Conservation (phyloP, 169 alveolate species). For the Eimeria praecox region DNA sequence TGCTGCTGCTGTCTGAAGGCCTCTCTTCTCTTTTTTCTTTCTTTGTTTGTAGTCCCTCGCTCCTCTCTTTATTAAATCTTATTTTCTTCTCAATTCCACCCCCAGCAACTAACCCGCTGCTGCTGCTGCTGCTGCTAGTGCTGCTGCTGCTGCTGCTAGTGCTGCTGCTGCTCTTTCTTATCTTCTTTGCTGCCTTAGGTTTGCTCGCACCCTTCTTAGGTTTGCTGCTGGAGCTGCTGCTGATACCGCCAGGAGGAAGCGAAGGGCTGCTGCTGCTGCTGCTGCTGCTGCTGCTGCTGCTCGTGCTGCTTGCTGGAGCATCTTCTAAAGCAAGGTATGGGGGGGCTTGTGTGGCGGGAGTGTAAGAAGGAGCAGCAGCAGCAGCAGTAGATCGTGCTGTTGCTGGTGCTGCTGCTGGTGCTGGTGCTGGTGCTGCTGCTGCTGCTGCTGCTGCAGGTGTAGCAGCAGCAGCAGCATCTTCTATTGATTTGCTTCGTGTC, state of each 20-base stretch:
- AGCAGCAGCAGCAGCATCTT: too few species aligned
- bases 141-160: background rate
- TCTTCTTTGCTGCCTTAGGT: background rate
- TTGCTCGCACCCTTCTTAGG: background rate
- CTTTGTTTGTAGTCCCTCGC: too few species aligned
- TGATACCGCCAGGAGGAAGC: background rate
- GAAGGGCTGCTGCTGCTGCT: background rate
- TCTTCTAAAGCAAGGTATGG: background rate
- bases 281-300: constrained; percentile 5
- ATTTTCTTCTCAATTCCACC: too few species aligned
- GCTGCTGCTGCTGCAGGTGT: background rate
- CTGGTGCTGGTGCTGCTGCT: background rate
- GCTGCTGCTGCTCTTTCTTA: background rate
- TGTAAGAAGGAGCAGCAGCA: background rate
- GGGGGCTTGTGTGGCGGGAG: background rate
- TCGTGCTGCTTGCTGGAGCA: background rate
- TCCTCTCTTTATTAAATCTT: too few species aligned
- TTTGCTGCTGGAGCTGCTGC: background rate
- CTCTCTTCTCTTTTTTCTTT: background rate
- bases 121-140: constrained; percentile 2
- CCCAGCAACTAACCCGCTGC: background rate
- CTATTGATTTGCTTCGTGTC: background rate
- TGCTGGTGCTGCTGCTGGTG: background rate
- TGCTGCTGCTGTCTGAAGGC: too few species aligned
- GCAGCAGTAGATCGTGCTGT: too few species aligned